Percentiles rank a stretch among this genome's conserved stretches.
Conservation (phyloP, 2,329 filamentous ascomycete species). For the Chaetomiaceae sp. region DNA sequence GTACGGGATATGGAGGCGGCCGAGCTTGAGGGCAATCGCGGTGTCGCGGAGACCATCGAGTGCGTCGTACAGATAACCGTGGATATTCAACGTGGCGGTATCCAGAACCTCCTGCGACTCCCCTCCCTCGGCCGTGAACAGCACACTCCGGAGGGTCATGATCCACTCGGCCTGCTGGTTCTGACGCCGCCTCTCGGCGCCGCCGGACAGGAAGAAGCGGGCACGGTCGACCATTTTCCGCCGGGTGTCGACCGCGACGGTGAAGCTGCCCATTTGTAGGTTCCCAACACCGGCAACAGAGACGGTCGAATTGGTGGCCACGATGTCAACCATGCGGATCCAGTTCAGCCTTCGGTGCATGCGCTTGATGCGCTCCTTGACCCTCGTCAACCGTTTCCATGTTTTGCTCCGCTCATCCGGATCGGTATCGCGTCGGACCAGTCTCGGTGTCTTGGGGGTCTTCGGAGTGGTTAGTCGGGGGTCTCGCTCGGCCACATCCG, state of each 20-base stretch:
- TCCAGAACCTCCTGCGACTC: slow-evolving; percentile 88
- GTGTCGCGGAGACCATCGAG: slow-evolving; percentile 85
- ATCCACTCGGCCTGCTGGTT: slow-evolving; percentile 92
- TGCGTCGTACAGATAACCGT: slow-evolving; percentile 82
- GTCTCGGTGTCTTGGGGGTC: slow-evolving; percentile 24
- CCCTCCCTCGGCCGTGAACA: slow-evolving; percentile 80
- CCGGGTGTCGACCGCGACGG: slow-evolving; percentile 83
- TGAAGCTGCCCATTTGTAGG: slow-evolving; percentile 78
- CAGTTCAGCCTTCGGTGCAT: slow-evolving; percentile 83
- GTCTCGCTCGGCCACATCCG: slow-evolving; percentile 17
- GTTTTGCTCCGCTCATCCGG: slow-evolving; percentile 58
- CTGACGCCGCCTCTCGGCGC: slow-evolving; percentile 52
- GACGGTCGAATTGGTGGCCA: slow-evolving; percentile 74
- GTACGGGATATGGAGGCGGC: slow-evolving; percentile 82
- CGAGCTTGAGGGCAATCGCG: slow-evolving; percentile 84
- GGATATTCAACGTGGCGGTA: slow-evolving; percentile 80
- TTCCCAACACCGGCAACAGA: slow-evolving; percentile 77
- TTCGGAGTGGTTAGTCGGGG: slow-evolving; percentile 24
- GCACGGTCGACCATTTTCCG: slow-evolving; percentile 87
- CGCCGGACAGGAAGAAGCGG: slow-evolving; percentile 79
- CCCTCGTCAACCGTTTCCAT: slow-evolving; percentile 72
- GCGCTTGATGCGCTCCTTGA: slow-evolving; percentile 82
- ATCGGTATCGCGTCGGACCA: slow-evolving; percentile 29
- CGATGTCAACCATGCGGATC: slow-evolving; percentile 83
- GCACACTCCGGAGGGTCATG: slow-evolving; percentile 74